Conservation (phyloP, 1,284 basidiomycete genomes). For the Austroboletus novae-zelandiae region DNA sequence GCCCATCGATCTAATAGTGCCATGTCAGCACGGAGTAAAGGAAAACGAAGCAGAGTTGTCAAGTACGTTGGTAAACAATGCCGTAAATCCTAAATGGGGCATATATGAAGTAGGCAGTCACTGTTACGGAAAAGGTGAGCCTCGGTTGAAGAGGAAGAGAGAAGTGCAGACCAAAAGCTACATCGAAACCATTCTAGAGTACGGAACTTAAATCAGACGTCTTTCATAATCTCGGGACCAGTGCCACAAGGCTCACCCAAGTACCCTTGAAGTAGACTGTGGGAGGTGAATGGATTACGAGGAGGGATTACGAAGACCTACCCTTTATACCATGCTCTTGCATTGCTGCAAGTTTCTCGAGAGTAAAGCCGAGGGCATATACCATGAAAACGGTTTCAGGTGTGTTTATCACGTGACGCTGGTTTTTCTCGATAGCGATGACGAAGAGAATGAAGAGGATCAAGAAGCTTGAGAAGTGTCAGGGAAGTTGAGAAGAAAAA, state of each 20-base stretch:
- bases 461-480: conserved; percentile 61
- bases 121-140: conserved; percentile 37
- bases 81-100: conserved; percentile 72
- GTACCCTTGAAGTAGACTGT: conserved; percentile 80
- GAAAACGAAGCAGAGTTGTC: neutral
- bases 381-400: conserved; percentile 77
- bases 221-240: conserved; percentile 6
- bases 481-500: conserved; percentile 56
- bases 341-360: conserved; percentile 92
- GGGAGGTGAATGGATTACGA: conserved; percentile 25
- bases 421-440: conserved; percentile 74
- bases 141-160: neutral
- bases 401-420: conserved; percentile 57
- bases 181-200: conserved; percentile 82
- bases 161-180: conserved; percentile 66
- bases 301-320: conserved; percentile 18
- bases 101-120: conserved; percentile 78
- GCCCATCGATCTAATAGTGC: conserved; percentile 53
- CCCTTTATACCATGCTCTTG: conserved; percentile 91
- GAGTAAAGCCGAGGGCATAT: conserved; percentile 83
- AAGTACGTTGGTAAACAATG: conserved; percentile 51
- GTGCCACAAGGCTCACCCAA: conserved; percentile 52
- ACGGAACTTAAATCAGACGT: conserved; percentile 18
- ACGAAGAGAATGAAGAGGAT: conserved; percentile 83
- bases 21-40: conserved; percentile 6